A percentile compares a stretch with the other conserved stretches of the same genome.
phyloP scores from a whole-genome alignment of 2,329 filamentous ascomycete species.

The Periconia sp. region DNA sequence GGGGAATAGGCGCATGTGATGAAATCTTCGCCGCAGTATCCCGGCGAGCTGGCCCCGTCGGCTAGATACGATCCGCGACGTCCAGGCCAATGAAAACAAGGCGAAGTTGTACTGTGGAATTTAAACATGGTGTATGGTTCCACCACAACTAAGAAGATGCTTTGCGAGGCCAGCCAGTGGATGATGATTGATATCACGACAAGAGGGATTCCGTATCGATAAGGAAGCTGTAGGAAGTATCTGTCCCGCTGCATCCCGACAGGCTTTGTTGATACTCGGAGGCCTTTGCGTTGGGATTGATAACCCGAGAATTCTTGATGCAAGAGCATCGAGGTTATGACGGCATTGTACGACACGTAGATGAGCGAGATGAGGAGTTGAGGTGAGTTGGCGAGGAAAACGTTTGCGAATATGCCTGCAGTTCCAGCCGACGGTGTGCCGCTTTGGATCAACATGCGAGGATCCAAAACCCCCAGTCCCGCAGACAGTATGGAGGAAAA shows the following conservation, averaged over 20 bases:
- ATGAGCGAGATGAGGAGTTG: slow-evolving; percentile 50
- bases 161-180: slow-evolving; percentile 47
- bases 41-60: too few species aligned
- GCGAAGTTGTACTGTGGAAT: too few species aligned
- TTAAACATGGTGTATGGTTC: too few species aligned
- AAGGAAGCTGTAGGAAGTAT: slow-evolving; percentile 44
- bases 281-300: slow-evolving; percentile 26
- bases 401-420: too few species aligned
- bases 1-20: too few species aligned
- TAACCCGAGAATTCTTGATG: slow-evolving; percentile 51
- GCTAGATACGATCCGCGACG: too few species aligned
- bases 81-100: too few species aligned
- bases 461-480: too few species aligned
- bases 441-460: too few species aligned
- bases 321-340: slow-evolving; percentile 50
- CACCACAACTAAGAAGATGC: slow-evolving; percentile 41
- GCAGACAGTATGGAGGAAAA: too few species aligned
- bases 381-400: slow-evolving; percentile 14
- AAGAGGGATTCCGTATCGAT: slow-evolving; percentile 37
- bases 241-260: slow-evolving; percentile 36
- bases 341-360: slow-evolving; percentile 48
- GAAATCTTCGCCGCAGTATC: too few species aligned
- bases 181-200: slow-evolving; percentile 28
- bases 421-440: too few species aligned
- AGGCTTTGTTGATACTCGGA: slow-evolving; percentile 36